These are phyloP conservation scores for Apiospora sp. DNA, from an alignment of 2,329 filamentous ascomycete genomes.

Conservation along the genomic window DNA sequence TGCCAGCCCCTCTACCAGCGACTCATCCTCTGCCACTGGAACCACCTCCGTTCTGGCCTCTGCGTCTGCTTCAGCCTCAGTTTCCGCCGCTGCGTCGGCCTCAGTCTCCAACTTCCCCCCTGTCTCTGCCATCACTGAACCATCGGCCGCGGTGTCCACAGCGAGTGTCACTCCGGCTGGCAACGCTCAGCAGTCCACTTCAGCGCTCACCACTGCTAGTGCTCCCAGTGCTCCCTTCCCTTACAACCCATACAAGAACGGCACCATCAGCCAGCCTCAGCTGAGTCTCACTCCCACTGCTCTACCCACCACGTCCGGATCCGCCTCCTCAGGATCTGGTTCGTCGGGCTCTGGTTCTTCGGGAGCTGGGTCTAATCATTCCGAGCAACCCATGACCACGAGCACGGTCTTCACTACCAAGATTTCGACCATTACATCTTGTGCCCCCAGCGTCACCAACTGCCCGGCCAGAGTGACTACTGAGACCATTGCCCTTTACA, in stretches of 20 bases:
- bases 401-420: slow-evolving; percentile 44
- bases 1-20: background rate
- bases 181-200: background rate
- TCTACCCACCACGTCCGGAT: background rate
- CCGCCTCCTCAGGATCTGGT: background rate
- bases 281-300: background rate
- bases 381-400: slow-evolving; percentile 23
- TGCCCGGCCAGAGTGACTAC: slow-evolving; percentile 29
- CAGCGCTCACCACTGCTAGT: background rate
- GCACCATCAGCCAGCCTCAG: background rate
- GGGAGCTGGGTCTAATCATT: background rate
- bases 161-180: slow-evolving; percentile 22
- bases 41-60: background rate
- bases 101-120: background rate
- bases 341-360: background rate
- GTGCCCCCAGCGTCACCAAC: slow-evolving; percentile 45
- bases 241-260: background rate
- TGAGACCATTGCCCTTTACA: background rate
- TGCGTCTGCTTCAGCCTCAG: background rate
- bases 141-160: background rate
- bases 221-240: no score
- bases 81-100: background rate
- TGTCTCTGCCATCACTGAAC: background rate
- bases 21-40: background rate
- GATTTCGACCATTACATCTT: slow-evolving; percentile 44